phyloP scores from a whole-genome alignment of 78 protist genomes.

The Tieghemostelium lacteum region DNA sequence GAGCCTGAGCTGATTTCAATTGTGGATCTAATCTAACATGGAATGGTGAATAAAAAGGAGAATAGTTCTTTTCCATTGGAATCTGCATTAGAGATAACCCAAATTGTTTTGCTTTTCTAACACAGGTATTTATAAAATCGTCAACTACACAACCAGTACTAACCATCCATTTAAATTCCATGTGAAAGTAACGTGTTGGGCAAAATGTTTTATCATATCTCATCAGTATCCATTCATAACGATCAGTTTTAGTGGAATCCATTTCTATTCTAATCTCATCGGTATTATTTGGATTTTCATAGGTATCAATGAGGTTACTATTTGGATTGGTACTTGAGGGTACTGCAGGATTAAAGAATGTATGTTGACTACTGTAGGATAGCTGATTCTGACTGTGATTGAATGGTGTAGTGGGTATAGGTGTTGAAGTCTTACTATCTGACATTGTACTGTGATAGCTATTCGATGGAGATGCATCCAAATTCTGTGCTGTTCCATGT shows the following conservation, averaged over 20 bases:
- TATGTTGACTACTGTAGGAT: neutral
- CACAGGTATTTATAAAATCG: constrained; percentile 56
- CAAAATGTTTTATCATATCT: constrained; percentile 72
- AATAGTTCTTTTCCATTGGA: constrained; percentile 73
- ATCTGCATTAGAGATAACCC: constrained; percentile 75
- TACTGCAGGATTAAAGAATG: neutral
- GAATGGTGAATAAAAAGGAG: constrained; percentile 59
- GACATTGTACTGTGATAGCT: neutral
- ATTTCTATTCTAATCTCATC: constrained; percentile 62
- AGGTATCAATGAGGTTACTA: constrained; percentile 12
- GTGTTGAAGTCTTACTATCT: neutral
- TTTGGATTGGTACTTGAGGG: neutral
- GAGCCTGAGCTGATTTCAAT: constrained; percentile 18
- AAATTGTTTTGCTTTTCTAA: constrained; percentile 70
- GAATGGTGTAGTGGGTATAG: constrained; percentile 7
- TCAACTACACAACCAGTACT: constrained; percentile 86
- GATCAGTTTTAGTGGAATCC: constrained; percentile 76
- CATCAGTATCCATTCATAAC: constrained; percentile 80
- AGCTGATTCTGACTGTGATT: neutral
- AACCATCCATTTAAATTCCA: constrained; percentile 80
- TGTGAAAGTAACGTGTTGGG: constrained; percentile 60
- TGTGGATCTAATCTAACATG: constrained; percentile 32
- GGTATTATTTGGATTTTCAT: constrained; percentile 68
- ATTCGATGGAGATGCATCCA: neutral
- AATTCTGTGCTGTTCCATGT: neutral